Conservation (phyloP, 805 yeast genomes). For the Komagataella phaffii region DNA sequence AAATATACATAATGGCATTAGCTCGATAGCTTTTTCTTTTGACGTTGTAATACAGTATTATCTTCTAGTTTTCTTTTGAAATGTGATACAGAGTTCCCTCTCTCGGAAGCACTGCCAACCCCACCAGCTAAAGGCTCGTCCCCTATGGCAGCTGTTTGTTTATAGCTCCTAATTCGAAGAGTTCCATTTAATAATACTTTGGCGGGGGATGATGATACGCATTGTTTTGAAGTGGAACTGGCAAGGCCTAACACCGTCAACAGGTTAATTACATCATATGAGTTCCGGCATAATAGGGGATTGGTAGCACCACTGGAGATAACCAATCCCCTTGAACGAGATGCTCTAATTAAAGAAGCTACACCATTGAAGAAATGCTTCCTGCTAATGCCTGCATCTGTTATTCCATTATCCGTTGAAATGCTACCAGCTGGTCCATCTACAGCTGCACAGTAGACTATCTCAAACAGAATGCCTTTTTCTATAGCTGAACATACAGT, state of each 20-base stretch:
- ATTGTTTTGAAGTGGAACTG: slow-evolving; percentile 41
- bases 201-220: slow-evolving; percentile 46
- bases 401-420: slow-evolving; percentile 6
- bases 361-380: slow-evolving; percentile 59
- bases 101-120: background rate
- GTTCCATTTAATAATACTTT: slow-evolving; percentile 62
- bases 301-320: slow-evolving; percentile 61
- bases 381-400: slow-evolving; percentile 18
- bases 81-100: background rate
- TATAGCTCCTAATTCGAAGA: slow-evolving; percentile 58
- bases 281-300: slow-evolving; percentile 48
- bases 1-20: background rate
- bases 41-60: background rate
- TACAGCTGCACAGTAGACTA: slow-evolving; percentile 49
- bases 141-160: slow-evolving; percentile 57
- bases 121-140: slow-evolving; percentile 10
- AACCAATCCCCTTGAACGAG: slow-evolving; percentile 69
- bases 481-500: slow-evolving; percentile 72
- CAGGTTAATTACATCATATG: slow-evolving; percentile 55
- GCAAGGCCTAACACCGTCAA: slow-evolving; percentile 61
- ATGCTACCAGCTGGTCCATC: slow-evolving; percentile 18
- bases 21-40: slow-evolving; percentile 1
- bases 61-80: background rate
- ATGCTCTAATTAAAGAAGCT: slow-evolving; percentile 63
- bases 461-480: slow-evolving; percentile 73